phyloP scores from a whole-genome alignment of 192 early-diverging fungal genomes.

The Coemansia furcata region DNA sequence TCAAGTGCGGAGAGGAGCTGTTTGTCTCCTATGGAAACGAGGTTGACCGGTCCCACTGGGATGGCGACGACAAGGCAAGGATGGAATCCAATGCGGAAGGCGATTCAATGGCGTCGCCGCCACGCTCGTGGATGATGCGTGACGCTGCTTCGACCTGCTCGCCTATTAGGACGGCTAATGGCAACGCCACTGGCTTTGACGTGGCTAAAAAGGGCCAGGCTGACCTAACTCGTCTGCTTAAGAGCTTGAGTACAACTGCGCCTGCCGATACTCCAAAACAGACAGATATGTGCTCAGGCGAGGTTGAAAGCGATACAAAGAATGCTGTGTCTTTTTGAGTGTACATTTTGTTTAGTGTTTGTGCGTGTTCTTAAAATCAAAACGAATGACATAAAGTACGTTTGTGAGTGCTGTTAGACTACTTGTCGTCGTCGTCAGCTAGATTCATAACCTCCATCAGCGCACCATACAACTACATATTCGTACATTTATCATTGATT shows the following conservation, averaged over 20 bases:
- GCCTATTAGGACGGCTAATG: neutral
- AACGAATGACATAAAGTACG: neutral
- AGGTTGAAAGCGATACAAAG: neutral
- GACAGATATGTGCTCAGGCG: neutral
- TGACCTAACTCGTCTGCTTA: slow-evolving; percentile 1
- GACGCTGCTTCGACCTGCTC: neutral
- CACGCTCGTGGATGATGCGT: slow-evolving; percentile 6
- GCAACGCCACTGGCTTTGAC: neutral
- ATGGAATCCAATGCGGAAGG: neutral
- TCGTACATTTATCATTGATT: neutral
- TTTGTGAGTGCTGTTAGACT: neutral
- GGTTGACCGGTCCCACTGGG: slow-evolving; percentile 76
- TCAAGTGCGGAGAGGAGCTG: slow-evolving; percentile 76
- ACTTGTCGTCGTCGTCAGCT: slow-evolving; percentile 21
- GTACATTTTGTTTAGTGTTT: slow-evolving; percentile 5
- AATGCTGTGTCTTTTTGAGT: neutral
- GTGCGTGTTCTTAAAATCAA: neutral
- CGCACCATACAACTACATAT: slow-evolving; percentile 38
- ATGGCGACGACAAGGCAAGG: neutral
- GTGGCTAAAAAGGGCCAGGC: neutral
- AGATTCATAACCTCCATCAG: slow-evolving; percentile 34
- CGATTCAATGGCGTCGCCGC: neutral
- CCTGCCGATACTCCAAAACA: neutral
- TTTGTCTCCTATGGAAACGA: slow-evolving; percentile 86
- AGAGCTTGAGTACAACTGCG: slow-evolving; percentile 1